Evolutionary conservation across 164 flowering plant genomes (phyloP).

Genomic region (Litsea cubeba): DNA sequence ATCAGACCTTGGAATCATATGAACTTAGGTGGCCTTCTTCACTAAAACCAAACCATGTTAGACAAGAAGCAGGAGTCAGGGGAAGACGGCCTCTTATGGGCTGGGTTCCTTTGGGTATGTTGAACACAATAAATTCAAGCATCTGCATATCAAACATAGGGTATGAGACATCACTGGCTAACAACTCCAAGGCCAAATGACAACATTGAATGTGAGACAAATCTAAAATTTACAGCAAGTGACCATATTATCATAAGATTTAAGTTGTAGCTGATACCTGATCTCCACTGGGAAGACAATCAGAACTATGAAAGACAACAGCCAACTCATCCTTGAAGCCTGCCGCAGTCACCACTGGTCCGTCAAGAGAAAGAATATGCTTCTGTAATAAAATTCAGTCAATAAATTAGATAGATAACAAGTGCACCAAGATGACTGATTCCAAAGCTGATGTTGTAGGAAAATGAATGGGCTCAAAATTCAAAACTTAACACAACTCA

Average conservation of each 20-base stretch:
- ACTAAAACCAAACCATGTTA: slow-evolving; percentile 92
- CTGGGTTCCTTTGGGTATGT: slow-evolving; percentile 53
- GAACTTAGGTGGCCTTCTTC: slow-evolving; percentile 89
- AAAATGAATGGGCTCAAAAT: no score
- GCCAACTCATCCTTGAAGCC: slow-evolving; percentile 84
- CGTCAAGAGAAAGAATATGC: slow-evolving; percentile 73
- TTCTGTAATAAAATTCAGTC: slow-evolving; percentile 42
- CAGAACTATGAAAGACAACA: slow-evolving; percentile 74
- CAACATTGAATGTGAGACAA: not conserved
- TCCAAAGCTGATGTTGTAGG: not conserved
- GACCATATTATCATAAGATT: not conserved
- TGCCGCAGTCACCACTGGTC: slow-evolving; percentile 90
- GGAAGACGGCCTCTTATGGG: slow-evolving; percentile 64
- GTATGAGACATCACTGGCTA: not conserved
- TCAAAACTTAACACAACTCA: no score
- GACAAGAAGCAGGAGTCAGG: slow-evolving; percentile 72
- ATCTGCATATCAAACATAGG: slow-evolving; percentile 49
- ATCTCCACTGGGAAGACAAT: slow-evolving; percentile 64
- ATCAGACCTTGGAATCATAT: slow-evolving; percentile 87
- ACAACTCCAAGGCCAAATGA: not conserved
- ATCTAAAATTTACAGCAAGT: not conserved
- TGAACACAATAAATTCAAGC: slow-evolving; percentile 70
- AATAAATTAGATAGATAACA: not conserved
- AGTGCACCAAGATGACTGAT: not conserved
- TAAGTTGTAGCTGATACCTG: slow-evolving; percentile 46